Evolutionary conservation across 179 eudicot species (phyloP).

Genomic region (Silene noctiflora): DNA sequence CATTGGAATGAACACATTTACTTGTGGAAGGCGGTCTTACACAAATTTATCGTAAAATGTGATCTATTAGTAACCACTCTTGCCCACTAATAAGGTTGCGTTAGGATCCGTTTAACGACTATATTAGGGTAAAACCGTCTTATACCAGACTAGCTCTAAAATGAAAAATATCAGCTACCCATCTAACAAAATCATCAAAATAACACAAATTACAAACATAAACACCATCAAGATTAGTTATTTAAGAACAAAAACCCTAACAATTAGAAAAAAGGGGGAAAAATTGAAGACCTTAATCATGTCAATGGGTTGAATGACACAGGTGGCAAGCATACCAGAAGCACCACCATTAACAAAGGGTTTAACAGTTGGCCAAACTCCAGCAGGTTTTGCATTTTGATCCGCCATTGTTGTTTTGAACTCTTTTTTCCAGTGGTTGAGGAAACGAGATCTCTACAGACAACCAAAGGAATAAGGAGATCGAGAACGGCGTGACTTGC

Average conservation of each 20-base stretch:
- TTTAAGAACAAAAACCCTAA: background rate
- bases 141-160: too few relatives aligned
- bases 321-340: slow-evolving; percentile 62
- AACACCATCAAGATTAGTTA: background rate
- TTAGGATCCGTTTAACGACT: too few relatives aligned
- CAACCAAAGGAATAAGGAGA: background rate
- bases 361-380: slow-evolving; percentile 50
- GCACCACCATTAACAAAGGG: slow-evolving; percentile 60
- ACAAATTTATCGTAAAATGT: too few relatives aligned
- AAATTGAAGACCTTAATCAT: slow-evolving; percentile 42
- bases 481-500: background rate
- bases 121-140: too few relatives aligned
- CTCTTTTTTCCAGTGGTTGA: slow-evolving; percentile 4
- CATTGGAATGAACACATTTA: background rate
- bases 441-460: slow-evolving; percentile 1
- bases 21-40: too few relatives aligned
- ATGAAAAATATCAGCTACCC: background rate
- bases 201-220: background rate
- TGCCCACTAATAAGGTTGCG: too few relatives aligned
- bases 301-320: slow-evolving; percentile 58
- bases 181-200: background rate
- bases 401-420: slow-evolving; percentile 33
- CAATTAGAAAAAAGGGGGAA: background rate
- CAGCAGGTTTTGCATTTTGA: slow-evolving; percentile 37
- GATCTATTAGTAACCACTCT: too few relatives aligned